Evolutionary conservation across 306 rosid species (phyloP), one percentile per base, ranked within the genome.

Genomic region (Neltuma alba): DNA sequence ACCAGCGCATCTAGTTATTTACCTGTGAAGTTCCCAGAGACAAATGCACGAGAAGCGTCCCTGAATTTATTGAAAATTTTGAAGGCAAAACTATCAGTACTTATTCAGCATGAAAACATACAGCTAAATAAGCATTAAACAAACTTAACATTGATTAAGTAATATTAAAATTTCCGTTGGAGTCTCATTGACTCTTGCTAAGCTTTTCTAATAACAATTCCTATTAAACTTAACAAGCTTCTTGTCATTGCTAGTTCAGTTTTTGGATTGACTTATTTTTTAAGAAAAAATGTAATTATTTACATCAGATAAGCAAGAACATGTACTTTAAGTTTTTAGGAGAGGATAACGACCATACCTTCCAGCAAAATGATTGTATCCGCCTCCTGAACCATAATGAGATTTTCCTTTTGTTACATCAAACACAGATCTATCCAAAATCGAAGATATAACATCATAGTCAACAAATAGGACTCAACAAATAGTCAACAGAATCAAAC

Each of bases 21-120:
- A 94, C 98, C 98, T 83, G 98, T 88, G 88, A 94, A 94, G 86
- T 94, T 94, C 83, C 98, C 98, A 4, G 97, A 94, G 82, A 94
- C 97, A 86, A 92, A 94, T n/a, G 98, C 97, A 13, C 97, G 92
- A 34, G 98, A 94, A 82, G 97, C 98, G 75, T 94, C 98, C 88
- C 98, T 94, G 84, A 70, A 79, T 75, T 79, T 37, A 72, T 3
- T 5, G 23, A 14, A n/a, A 16, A 15, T 16, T 16, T 71, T 33
- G 5, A 21, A 23, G 23, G 67, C 1, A 64, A 47, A 18, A 25
- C 31, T 42, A 60, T 67, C 52, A 67, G 52, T 40, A 40, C 45
- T 70, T 44, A 76, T 66, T 79, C 33, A 74, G 20, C 31, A 80
- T 73, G 21, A 57, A 33, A 69, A 60, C 34, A 82, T 69, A 67